Base-by-base conservation (phyloP, 805 yeast genomes). In the Starmerella lactis-condensi region DNA sequence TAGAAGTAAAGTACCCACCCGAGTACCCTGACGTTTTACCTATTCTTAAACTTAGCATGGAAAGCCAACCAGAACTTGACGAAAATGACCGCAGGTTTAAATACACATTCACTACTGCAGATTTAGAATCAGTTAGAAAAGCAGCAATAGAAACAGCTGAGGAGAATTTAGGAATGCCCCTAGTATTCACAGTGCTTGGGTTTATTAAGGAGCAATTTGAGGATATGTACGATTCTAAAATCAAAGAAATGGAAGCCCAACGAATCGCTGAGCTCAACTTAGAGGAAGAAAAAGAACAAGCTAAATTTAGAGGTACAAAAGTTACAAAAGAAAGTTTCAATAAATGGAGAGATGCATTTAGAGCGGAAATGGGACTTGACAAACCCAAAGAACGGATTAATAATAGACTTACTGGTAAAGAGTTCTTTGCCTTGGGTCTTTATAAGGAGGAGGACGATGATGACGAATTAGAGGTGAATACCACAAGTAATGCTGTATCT, bases 111-210 rank as follows among this genome's bases (percentile, higher is more conserved):
- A 65, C 61, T 2, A 48, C 50, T 19, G 56, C 33, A 4, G 62
- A 57, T 33, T 33, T 51, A 24, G 37, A 25, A 3, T 25, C 26
- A 13, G 43, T 58, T 20, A 23, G 25, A 10, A 25, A 23, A 18
- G 34, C 35, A 23, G 49, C 52, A 21, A 30, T 36, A 14, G 54
- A 51, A 29, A 40, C 41, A 20, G 89, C 89, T 2, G 73, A 72
- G 36, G 70, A 75, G 47, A 74, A 78, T 46, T 37, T 83, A 1
- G 98, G 98, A 1, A 75, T 85, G 65, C 93, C 94, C n/a, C 72
- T 82, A 41, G 65, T 85, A 5, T 89, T 83, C 54, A 69, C 93
- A 1, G 51, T 85, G 27, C 66, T 77, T 0, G 69, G 91, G 1
- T 60, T 69, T 6, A 61, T 82, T 32, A 85, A 85, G 46, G 96